Evolutionary conservation across 768 basidiomycete genomes (phyloP), one percentile per base, ranked within the genome.

Genomic region (Serendipita sp.): DNA sequence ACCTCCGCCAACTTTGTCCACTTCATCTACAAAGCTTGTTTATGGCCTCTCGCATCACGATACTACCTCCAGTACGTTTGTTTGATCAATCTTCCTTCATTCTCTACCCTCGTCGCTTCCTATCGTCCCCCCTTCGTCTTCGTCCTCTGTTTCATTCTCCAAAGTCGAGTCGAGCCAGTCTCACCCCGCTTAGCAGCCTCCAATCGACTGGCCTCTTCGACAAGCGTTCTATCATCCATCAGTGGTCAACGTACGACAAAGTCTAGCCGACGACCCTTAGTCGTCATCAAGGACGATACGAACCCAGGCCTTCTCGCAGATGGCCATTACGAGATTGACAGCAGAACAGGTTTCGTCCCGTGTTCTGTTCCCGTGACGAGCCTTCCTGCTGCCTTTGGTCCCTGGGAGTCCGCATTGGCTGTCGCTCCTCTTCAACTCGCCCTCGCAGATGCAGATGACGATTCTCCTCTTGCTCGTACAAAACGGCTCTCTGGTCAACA

Each of bases 331-430:
- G 56, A 60, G 56, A 60, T 60, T 60, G 56, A 60, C 56, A 36
- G 56, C 30, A 60, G 56, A 35, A 60, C 56, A n/a, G 56, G 56
- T n/a, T 60, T 60, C 56, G 56, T 60, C 28, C 56, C 56, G 28
- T 60, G 28, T 23, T 60, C 56, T 34, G 30, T n/a, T 8, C 28
- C 56, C 56, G 56, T 60, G 28, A 60, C 56, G 16, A 23, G 18
- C 10, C 48, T 52, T 52, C 56, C 56, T 10, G 30, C 36, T 35
- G 16, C 56, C 30, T 60, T 30, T 60, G 56, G n/a, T 35, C 56
- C 28, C 30, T 60, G 56, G 56, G 56, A 60, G 36, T n/a, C 23
- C 10, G 56, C 56, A 28, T 36, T 60, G 28, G 56, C 56, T 8
- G 32, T n/a, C 36, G 56, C 56, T 11, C 28, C 56, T 4, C 10